A percentile compares a stretch with the other conserved stretches of the same genome.
phyloP scores from a whole-genome alignment of 805 yeast genomes.

The Hanseniaspora vineae region DNA sequence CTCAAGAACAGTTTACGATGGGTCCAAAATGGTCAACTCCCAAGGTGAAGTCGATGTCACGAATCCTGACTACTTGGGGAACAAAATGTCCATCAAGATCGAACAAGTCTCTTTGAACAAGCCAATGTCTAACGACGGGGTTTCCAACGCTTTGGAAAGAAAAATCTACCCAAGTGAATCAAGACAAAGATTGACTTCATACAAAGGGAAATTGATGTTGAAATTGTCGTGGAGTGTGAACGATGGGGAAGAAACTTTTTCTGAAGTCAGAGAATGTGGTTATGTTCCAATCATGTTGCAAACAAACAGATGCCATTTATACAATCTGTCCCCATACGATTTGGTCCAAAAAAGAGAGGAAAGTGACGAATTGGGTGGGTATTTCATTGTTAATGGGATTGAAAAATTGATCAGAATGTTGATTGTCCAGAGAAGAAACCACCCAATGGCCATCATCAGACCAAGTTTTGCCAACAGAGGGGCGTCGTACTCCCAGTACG shows the following conservation, averaged over 20 bases:
- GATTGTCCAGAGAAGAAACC: constrained; percentile 94
- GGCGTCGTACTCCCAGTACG: constrained; percentile 72
- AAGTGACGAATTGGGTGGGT: constrained; percentile 92
- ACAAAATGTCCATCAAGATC: constrained; percentile 71
- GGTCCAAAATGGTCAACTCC: constrained; percentile 24
- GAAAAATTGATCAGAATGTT: constrained; percentile 95
- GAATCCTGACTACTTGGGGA: constrained; percentile 61
- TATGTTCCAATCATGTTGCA: constrained; percentile 83
- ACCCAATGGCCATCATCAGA: constrained; percentile 94
- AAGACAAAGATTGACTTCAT: constrained; percentile 79
- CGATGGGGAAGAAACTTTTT: constrained; percentile 61
- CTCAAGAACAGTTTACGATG: constrained; percentile 70
- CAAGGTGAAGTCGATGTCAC: constrained; percentile 9
- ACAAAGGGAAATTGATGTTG: constrained; percentile 64
- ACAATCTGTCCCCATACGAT: constrained; percentile 69
- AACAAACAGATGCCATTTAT: constrained; percentile 84
- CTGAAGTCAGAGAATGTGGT: constrained; percentile 84
- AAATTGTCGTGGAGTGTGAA: constrained; percentile 80
- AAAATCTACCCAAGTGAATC: constrained; percentile 75
- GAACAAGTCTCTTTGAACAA: constrained; percentile 79
- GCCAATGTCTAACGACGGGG: constrained; percentile 46
- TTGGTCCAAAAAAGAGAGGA: constrained; percentile 75
- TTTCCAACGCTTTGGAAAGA: constrained; percentile 60
- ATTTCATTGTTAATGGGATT: constrained; percentile 90
- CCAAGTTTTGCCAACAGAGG: constrained; percentile 94